phyloP scores from a whole-genome alignment of 768 basidiomycete genomes.

The Galerina sulciceps region DNA sequence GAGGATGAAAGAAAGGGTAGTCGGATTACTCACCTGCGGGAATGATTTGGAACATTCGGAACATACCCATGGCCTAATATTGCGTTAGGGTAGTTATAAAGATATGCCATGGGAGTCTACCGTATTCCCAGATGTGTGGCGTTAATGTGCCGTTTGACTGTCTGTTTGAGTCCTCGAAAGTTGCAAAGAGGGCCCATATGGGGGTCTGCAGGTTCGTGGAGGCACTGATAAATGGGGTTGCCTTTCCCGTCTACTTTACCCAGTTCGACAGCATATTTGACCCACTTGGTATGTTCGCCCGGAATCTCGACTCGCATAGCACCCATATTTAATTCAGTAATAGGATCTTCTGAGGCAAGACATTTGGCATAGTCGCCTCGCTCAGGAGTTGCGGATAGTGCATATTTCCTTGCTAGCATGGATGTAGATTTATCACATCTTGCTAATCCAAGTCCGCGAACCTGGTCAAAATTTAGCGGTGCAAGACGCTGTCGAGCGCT shows the following conservation, averaged over 20 bases:
- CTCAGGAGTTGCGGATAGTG: too few relatives aligned
- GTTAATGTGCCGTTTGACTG: slow-evolving; percentile 71
- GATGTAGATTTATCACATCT: too few relatives aligned
- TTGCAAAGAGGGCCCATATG: slow-evolving; percentile 6
- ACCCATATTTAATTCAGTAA: too few relatives aligned
- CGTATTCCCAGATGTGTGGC: slow-evolving; percentile 64
- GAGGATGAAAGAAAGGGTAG: background rate
- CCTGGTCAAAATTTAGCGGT: too few relatives aligned
- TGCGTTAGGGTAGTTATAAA: background rate
- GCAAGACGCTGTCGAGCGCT: too few relatives aligned
- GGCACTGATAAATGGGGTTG: background rate
- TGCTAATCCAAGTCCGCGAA: too few relatives aligned
- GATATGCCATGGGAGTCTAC: slow-evolving; percentile 35
- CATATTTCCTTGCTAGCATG: too few relatives aligned
- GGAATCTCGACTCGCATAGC: too few relatives aligned
- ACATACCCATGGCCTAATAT: slow-evolving; percentile 53
- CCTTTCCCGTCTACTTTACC: background rate
- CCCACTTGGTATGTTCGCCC: background rate
- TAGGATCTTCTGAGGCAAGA: too few relatives aligned
- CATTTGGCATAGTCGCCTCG: too few relatives aligned
- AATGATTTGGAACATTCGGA: slow-evolving; percentile 56
- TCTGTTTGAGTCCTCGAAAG: slow-evolving; percentile 47
- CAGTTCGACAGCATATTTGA: background rate
- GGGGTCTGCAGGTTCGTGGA: background rate
- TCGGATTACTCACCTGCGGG: slow-evolving; percentile 35